Evolutionary conservation across 371 early-diverging fungal species (phyloP), one percentile per base, ranked within the genome.

Genomic region (Lichtheimia ornata): DNA sequence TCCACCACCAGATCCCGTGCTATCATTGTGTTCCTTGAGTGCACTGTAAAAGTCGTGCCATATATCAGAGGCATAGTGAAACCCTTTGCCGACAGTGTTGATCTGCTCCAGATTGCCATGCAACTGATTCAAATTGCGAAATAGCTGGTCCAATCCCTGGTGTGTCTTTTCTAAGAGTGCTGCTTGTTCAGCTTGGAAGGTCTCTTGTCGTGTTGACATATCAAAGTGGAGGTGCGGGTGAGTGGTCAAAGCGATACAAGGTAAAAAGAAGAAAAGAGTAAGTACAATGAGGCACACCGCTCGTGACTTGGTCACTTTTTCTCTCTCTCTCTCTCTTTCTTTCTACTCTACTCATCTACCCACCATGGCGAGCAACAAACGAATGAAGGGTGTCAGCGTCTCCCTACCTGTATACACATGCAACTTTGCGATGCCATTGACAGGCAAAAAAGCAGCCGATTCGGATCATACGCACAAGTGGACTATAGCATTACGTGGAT

Each of bases 401-500:
- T 73, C 87, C 45, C 83, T 87, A 51, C 90, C 93, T 9, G 82
- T 93, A 49, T 83, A 92, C 58, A 91, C 90, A 59, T 92, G 90
- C 45, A 93, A 90, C 58, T 74, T 84, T 11, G 91, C 93, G 1
- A 77, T 79, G 1, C 87, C 88, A 30, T 60, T 93, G 35, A 78
- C 82, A 17, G 86, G 84, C 11, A 86, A 88, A 59, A 85, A 88
- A 51, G 70, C 81, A 0, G 74, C 76, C 27, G 87, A 89, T 58
- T 73, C 88, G 4, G 91, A 90, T 62, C 92, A 93, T 63, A 93
- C 93, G 9, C 93, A 93, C 71, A 82, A 84, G 59, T 93, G 93
- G 93, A 91, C 91, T 0, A 84, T 97, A 3, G 95, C 89, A 68
- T 90, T 99, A 15, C 82, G 89, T 14, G 97, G 97, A 2, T 68